phyloP scores from a whole-genome alignment of 441 rosid genomes.

The Flueggea neowawraea region DNA sequence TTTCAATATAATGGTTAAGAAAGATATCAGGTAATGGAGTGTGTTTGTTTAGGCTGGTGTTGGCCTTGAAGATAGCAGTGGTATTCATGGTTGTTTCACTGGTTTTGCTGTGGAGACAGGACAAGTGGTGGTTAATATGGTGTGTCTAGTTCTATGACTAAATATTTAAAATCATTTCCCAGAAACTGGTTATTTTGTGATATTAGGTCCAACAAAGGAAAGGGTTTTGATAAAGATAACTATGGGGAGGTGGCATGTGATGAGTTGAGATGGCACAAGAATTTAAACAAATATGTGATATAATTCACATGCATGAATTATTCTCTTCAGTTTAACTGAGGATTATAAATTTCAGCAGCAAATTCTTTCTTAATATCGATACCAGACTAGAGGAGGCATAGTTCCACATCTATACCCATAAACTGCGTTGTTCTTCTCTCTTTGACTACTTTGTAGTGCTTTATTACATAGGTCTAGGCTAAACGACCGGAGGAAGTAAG shows the following conservation, averaged over 20 bases:
- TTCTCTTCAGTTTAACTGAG: too few relatives aligned
- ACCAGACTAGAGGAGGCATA: too few relatives aligned
- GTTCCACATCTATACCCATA: too few relatives aligned
- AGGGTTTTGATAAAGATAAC: background rate
- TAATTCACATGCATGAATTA: background rate
- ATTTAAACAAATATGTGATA: background rate
- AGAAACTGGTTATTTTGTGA: background rate
- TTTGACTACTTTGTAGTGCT: too few relatives aligned
- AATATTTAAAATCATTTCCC: background rate
- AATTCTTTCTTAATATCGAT: too few relatives aligned
- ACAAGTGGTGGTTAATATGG: background rate
- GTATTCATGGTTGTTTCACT: background rate
- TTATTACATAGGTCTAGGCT: too few relatives aligned
- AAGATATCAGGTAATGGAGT: background rate
- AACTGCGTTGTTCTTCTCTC: too few relatives aligned
- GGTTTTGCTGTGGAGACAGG: constrained; percentile 1
- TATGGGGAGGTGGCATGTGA: background rate
- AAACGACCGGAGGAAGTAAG: too few relatives aligned
- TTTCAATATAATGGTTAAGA: background rate
- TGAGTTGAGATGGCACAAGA: background rate
- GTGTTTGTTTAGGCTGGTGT: background rate
- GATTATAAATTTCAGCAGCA: too few relatives aligned
- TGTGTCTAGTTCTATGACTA: background rate
- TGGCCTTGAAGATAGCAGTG: background rate
- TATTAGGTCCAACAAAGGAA: background rate